Base-by-base conservation (phyloP, 345 rosid genomes). In the Brassica incana region DNA sequence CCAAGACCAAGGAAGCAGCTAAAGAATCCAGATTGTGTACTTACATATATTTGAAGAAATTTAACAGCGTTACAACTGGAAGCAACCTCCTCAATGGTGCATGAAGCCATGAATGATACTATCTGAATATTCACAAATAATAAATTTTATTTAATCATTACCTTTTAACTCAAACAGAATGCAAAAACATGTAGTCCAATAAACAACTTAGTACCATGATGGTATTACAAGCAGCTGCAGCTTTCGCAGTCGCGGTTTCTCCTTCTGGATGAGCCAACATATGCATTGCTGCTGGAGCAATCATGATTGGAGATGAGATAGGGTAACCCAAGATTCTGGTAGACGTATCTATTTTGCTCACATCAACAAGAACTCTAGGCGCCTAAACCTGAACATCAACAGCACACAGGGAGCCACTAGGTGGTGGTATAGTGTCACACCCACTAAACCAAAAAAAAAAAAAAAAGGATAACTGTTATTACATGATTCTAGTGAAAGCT, bases 41-140 rank as follows among this genome's bases (percentile, higher is more conserved):
- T 74, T 85, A 89, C 99, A 71, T 90, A 91, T 80, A 90, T 29
- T 74, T 95, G 99, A 83, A 86, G 90, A 86, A 91, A 92, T 59
- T 87, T 89, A 73, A 91, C 82, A 68, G 93, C 92, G 20, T 87
- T 78, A 85, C 97, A 88, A 81, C 97, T 91, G 5, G 92, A 83
- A 67, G 97, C 99, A 78, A 94, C 92, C 76, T 90, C 97, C 87
- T 94, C 97, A 60, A 95, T 76, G 1, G 91, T 88, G 82, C 87
- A 84, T 27, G 84, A 70, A 71, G 97, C 83, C 79, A 63, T 23
- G 82, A 36, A 92, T 15, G 97, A 92, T 77, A 92, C 78, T 70
- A 87, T 85, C 98, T 92, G 79, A 30, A 83, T 27, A 2, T 8
- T 5, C 48, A 5, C n/a, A 50, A 14, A n/a, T 3, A 38, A 45